Evolutionary conservation across 352 stramenopile species (phyloP).

Genomic region (Blastocystis sp.): DNA sequence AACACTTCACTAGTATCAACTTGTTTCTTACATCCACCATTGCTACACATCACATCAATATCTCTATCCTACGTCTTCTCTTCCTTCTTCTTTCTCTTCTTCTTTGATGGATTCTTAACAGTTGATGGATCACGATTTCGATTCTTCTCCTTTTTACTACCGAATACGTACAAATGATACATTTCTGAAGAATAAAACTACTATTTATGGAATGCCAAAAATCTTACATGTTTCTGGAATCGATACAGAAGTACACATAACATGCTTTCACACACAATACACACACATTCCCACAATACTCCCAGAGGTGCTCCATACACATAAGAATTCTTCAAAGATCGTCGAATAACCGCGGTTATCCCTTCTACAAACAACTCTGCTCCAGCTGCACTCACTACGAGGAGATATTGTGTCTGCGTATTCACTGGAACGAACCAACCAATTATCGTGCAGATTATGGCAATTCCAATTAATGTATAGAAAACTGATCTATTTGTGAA

Average conservation of each 20-base stretch:
- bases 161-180: constrained; percentile 50
- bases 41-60: background rate
- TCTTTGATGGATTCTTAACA: background rate
- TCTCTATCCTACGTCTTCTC: background rate
- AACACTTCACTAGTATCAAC: background rate
- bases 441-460: background rate
- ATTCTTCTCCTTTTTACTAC: background rate
- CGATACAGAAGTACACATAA: background rate
- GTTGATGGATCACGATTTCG: too few relatives aligned
- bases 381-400: background rate
- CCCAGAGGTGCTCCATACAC: background rate
- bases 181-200: constrained; percentile 45
- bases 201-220: too few relatives aligned
- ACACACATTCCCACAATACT: background rate
- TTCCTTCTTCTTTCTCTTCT: constrained; percentile 38
- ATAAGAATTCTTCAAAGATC: background rate
- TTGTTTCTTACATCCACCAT: background rate
- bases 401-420: background rate
- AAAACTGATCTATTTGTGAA: background rate
- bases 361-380: background rate
- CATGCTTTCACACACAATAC: background rate
- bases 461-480: background rate
- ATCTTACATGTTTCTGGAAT: constrained; percentile 7
- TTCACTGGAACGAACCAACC: background rate
- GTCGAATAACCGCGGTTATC: background rate